phyloP scores from a whole-genome alignment of 202 grass and related monocot genomes.

The Zoysia matrella region DNA sequence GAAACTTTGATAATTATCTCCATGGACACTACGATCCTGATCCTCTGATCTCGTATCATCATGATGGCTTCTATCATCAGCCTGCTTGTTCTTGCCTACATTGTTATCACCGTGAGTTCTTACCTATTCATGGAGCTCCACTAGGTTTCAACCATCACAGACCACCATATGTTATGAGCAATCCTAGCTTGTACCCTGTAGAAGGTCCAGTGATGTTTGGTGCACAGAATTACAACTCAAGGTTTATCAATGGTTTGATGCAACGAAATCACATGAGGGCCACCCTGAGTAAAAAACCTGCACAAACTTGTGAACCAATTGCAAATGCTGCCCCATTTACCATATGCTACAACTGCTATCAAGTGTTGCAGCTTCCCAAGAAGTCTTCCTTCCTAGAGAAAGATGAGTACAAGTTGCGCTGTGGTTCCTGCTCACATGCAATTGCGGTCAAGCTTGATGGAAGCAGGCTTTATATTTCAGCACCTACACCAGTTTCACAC shows the following conservation, averaged over 20 bases:
- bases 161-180: constrained; percentile 52
- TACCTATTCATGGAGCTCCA: constrained; percentile 54
- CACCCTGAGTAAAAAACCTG: constrained; percentile 51
- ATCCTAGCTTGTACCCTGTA: constrained; percentile 45
- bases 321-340: constrained; percentile 69
- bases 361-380: constrained; percentile 71
- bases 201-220: constrained; percentile 46
- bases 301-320: constrained; percentile 58
- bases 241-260: constrained; percentile 44
- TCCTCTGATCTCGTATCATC: constrained; percentile 87
- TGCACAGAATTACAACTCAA: constrained; percentile 51
- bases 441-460: constrained; percentile 64
- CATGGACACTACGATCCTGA: constrained; percentile 77
- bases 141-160: constrained; percentile 55
- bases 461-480: constrained; percentile 66
- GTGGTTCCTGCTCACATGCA: constrained; percentile 69
- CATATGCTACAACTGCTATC: constrained; percentile 77
- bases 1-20: constrained; percentile 77
- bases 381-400: constrained; percentile 51
- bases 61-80: constrained; percentile 93
- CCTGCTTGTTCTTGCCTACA: constrained; percentile 85
- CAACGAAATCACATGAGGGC: constrained; percentile 46
- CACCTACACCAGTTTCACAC: constrained; percentile 54
- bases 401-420: constrained; percentile 60
- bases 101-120: constrained; percentile 78